Conservation (phyloP, 768 basidiomycete genomes). For the Pluteus cervinus region DNA sequence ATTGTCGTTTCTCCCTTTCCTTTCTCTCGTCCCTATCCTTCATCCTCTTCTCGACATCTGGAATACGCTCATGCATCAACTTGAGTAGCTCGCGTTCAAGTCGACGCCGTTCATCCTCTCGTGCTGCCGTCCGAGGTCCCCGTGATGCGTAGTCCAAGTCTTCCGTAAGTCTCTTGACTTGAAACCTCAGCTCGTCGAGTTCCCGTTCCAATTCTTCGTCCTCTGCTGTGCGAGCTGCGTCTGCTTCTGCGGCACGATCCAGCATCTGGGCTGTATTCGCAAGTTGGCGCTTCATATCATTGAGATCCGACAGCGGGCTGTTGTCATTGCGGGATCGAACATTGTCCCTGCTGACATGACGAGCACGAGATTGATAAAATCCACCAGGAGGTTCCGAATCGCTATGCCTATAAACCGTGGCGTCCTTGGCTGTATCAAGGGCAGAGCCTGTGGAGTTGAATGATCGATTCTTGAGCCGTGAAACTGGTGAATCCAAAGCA, state of each 20-base stretch:
- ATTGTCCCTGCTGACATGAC: conserved; percentile 81
- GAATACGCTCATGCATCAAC: conserved; percentile 86
- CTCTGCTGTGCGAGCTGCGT: conserved; percentile 58
- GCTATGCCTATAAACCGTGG: conserved; percentile 86
- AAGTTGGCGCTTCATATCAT: conserved; percentile 82
- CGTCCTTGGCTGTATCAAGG: conserved; percentile 66
- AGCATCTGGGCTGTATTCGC: conserved; percentile 75
- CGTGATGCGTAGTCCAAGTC: conserved; percentile 85
- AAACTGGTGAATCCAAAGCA: conserved; percentile 45
- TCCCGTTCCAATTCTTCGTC: conserved; percentile 92
- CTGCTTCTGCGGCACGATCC: conserved; percentile 64
- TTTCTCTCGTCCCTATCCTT: conserved; percentile 72
- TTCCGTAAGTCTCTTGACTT: conserved; percentile 82
- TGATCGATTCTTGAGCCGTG: conserved; percentile 64
- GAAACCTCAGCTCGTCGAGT: conserved; percentile 78
- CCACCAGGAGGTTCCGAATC: conserved; percentile 52
- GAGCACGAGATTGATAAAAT: conserved; percentile 73
- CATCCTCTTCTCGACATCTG: conserved; percentile 83
- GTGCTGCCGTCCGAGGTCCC: conserved; percentile 61
- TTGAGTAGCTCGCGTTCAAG: conserved; percentile 83
- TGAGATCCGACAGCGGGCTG: conserved; percentile 58
- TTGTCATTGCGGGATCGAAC: conserved; percentile 73
- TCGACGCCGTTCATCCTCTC: conserved; percentile 81
- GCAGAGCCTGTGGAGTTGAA: conserved; percentile 52
- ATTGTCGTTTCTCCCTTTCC: conserved; percentile 74